A percentile compares a stretch with the other conserved stretches of the same genome.
These are phyloP conservation scores for Macrophomina phaseolina DNA, from an alignment of 2,329 filamentous ascomycete species.

Conservation along the genomic window DNA sequence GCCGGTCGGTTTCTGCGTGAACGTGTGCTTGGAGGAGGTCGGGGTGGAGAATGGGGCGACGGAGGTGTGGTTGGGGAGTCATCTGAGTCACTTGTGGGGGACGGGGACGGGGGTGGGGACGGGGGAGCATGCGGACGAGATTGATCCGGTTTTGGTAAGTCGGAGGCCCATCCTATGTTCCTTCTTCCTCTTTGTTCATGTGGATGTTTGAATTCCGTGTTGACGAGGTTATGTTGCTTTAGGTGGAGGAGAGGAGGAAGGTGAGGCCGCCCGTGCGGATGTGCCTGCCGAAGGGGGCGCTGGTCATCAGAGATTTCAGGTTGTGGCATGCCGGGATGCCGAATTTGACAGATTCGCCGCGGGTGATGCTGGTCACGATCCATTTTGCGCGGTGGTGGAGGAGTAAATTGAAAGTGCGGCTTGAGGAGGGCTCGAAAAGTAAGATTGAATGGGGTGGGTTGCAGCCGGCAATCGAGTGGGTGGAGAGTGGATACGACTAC, in stretches of 20 bases:
- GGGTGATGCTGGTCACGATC: constrained; percentile 44
- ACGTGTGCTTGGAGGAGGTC: constrained; percentile 59
- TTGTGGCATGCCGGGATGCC: constrained; percentile 71
- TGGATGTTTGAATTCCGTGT: neutral
- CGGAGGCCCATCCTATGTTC: neutral
- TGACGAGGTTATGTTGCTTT: neutral
- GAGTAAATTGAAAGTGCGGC: constrained; percentile 35
- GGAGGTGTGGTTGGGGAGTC: constrained; percentile 65
- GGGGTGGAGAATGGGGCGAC: constrained; percentile 61
- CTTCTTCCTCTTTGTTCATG: neutral
- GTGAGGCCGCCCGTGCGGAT: constrained; percentile 58
- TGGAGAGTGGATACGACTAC: neutral
- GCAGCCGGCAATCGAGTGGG: constrained; percentile 8
- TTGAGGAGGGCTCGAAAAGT: neutral
- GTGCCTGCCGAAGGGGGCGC: constrained; percentile 58
- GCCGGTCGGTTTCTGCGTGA: constrained; percentile 62
- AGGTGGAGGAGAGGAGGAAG: constrained; percentile 46
- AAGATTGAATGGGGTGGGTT: constrained; percentile 15
- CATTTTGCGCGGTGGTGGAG: constrained; percentile 65
- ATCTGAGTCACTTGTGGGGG: constrained; percentile 47
- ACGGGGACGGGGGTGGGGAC: neutral
- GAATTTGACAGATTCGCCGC: constrained; percentile 52
- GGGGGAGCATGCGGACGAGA: neutral
- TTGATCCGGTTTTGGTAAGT: constrained; percentile 46
- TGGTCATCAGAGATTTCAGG: constrained; percentile 64